Base-by-base conservation (phyloP, 2,329 filamentous ascomycete genomes). In the Aspergillus alliaceus region DNA sequence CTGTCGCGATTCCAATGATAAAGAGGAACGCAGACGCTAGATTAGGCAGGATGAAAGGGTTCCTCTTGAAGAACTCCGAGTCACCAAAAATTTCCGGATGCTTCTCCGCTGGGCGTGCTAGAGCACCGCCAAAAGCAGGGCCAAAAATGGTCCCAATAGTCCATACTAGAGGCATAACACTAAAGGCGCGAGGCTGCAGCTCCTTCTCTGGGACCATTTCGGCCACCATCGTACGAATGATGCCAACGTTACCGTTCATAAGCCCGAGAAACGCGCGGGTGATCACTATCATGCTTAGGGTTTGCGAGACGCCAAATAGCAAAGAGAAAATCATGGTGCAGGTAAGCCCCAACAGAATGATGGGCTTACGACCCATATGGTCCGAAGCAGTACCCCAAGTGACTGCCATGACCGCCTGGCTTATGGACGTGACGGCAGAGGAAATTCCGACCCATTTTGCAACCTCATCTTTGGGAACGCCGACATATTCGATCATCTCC, bases 201-300 rank as follows among this genome's bases (percentile, higher is more conserved):
- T 92, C 89, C 71, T 84, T 91, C 72, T 95, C 87, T 0, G 91
- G 90, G 1, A 96, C 92, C 82, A 97, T 87, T 73, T 97, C 93
- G 0, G 93, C 93, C 2, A 97, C 92, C 78, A 95, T 91, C 15
- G 91, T 96, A 63, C 93, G 80, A 61, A 97, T 88, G 60, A 97
- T 97, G 1, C 95, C 90, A n/a, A 93, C 88, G 69, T 97, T 98
- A 53, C 93, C 95, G 69, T 96, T 97, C 44, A 90, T 87, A 9
- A 88, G 82, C 1, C 95, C 93, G 65, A 90, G 84, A n/a, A 97
- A 78, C 6, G 86, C 89, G 68, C 93, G 85, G 12, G 91, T 84
- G 4, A 82, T 72, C 39, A 99, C 88, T 1, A 93, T 90, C 90
- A 95, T 93, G 3, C 85, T 76, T 9, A 98, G 76, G 61, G 82